phyloP scores from a whole-genome alignment of 1,284 basidiomycete species.

The Cutaneotrichosporon mucoides region DNA sequence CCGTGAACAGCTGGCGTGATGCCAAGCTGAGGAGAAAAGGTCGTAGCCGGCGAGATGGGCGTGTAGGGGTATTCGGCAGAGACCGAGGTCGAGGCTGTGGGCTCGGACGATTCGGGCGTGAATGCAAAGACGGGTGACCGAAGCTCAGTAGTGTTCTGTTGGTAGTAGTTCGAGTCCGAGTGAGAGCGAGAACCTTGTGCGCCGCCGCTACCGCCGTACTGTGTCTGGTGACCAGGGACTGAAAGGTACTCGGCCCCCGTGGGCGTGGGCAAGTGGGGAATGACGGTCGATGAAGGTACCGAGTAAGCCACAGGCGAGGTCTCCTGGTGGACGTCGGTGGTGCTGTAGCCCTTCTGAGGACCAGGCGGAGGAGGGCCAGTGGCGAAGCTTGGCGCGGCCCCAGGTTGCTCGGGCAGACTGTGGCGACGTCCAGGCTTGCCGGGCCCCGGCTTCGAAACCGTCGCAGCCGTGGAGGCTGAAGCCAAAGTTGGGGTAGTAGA shows the following conservation, averaged over 20 bases:
- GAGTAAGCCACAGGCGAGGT: conserved; percentile 6
- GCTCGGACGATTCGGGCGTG: conserved; percentile 12
- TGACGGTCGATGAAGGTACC: conserved; percentile 5
- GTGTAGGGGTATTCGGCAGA: conserved; percentile 19
- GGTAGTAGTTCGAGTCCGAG: conserved; percentile 1
- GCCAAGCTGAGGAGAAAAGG: conserved; percentile 8
- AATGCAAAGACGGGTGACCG: conserved; percentile 14
- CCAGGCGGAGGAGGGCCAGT: conserved; percentile 1
- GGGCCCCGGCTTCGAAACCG: not conserved
- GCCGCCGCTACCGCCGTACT: not conserved
- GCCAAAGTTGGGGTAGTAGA: not conserved
- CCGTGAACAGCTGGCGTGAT: not conserved
- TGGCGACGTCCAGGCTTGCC: conserved; percentile 14
- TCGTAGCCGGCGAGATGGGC: conserved; percentile 16
- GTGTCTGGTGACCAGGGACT: conserved; percentile 4
- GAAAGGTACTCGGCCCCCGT: conserved; percentile 12
- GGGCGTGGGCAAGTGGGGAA: conserved; percentile 11
- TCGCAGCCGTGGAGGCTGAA: not conserved
- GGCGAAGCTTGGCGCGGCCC: not conserved
- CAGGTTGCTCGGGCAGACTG: conserved; percentile 14
- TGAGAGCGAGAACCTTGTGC: not conserved
- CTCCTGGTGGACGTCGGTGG: conserved; percentile 12
- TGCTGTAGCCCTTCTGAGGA: conserved; percentile 14
- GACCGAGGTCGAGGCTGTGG: not conserved
- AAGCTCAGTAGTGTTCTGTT: not conserved